A percentile compares a stretch with the other conserved stretches of the same genome.
These are phyloP conservation scores for Trametopsis cervina DNA, from an alignment of 768 basidiomycete species.

Conservation along the genomic window DNA sequence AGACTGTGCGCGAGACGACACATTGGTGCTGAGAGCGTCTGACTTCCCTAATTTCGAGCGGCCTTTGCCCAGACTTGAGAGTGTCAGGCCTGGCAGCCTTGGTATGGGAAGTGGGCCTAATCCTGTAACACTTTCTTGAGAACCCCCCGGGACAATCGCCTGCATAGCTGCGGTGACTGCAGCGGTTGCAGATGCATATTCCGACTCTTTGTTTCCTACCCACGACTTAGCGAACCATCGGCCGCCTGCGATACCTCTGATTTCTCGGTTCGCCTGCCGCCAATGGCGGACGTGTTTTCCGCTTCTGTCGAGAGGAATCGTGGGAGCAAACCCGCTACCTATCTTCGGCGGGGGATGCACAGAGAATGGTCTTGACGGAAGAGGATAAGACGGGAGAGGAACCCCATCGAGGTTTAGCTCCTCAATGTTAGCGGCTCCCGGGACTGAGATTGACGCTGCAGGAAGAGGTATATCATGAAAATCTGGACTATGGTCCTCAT, in stretches of 20 bases:
- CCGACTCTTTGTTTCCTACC: conserved; percentile 80
- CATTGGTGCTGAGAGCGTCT: conserved; percentile 8
- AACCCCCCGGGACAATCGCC: conserved; percentile 4
- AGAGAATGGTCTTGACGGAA: conserved; percentile 78
- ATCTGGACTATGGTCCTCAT: conserved; percentile 31
- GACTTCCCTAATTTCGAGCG: conserved; percentile 1
- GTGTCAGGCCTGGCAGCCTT: conserved; percentile 14
- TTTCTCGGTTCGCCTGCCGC: conserved; percentile 69
- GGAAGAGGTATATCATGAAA: conserved; percentile 17
- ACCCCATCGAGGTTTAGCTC: conserved; percentile 50
- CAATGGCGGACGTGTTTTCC: conserved; percentile 60
- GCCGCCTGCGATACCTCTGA: conserved; percentile 77
- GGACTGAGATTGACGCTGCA: conserved; percentile 5
- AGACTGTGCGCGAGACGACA: conserved; percentile 21
- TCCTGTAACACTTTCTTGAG: conserved; percentile 6
- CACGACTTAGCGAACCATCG: conserved; percentile 76
- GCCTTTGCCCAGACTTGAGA: conserved; percentile 6
- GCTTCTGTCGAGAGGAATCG: conserved; percentile 58
- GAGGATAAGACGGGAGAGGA: conserved; percentile 67
- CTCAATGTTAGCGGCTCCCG: conserved; percentile 20
- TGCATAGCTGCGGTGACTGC: conserved; percentile 12
- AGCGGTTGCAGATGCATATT: conserved; percentile 34
- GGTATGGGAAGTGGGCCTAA: conserved; percentile 13
- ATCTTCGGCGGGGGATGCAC: conserved; percentile 77
- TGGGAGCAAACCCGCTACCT: conserved; percentile 62